These are phyloP conservation scores for Paramecium caudatum DNA, from an alignment of 73 alveolate genomes.

Conservation along the genomic window DNA sequence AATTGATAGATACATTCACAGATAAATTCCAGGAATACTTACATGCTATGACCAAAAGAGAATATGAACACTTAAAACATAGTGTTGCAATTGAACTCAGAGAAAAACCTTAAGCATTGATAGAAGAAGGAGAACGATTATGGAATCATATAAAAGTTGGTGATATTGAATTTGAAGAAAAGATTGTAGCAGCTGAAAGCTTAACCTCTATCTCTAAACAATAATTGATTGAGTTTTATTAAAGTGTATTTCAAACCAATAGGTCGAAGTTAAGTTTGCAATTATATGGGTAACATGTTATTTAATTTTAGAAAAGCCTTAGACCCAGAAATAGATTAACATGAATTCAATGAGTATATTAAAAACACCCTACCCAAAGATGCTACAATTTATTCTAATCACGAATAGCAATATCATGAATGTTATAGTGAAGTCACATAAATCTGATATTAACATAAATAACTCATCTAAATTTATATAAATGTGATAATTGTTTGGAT, in stretches of 20 bases:
- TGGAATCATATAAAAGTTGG: constrained; percentile 44
- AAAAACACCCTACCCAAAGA: not conserved
- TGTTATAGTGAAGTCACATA: constrained; percentile 39
- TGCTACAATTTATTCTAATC: not conserved
- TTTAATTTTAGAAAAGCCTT: not conserved
- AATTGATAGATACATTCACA: not conserved
- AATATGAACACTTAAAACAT: constrained; percentile 17
- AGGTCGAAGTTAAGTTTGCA: constrained; percentile 13
- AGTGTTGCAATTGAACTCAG: constrained; percentile 25
- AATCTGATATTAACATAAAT: not conserved
- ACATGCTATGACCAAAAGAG: not conserved
- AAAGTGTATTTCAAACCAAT: constrained; percentile 12
- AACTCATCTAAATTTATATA: constrained; percentile 3
- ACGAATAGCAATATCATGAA: not conserved
- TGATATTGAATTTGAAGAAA: constrained; percentile 12
- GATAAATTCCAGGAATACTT: not conserved
- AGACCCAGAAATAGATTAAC: not conserved
- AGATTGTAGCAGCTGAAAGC: not conserved
- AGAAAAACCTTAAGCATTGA: constrained; percentile 11
- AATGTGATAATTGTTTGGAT: constrained; percentile 4
- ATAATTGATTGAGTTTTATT: not conserved
- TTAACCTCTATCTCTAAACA: not conserved
- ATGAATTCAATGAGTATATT: not conserved
- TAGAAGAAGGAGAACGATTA: constrained; percentile 40
- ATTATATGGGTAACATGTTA: constrained; percentile 44